Percentiles rank a stretch among this genome's conserved stretches.
Conservation (phyloP, 352 stramenopile genomes). For the Blastocystis sp. region DNA sequence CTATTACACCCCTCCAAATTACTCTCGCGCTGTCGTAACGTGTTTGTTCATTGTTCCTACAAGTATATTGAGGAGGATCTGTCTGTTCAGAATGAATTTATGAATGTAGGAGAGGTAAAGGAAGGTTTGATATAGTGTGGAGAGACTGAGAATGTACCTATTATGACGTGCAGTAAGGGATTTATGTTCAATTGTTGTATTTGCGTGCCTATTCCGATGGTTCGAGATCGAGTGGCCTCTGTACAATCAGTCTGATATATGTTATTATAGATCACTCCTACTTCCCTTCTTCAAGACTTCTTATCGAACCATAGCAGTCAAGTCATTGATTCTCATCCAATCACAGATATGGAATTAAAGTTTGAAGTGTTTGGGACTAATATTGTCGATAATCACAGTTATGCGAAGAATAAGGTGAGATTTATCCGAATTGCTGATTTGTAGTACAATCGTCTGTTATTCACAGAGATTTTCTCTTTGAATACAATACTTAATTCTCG, state of each 20-base stretch:
- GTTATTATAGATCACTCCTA: background rate
- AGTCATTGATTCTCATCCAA: background rate
- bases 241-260: background rate
- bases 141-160: slow-evolving; percentile 19
- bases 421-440: background rate
- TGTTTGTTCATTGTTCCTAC: slow-evolving; percentile 34
- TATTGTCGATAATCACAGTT: background rate
- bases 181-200: slow-evolving; percentile 61
- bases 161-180: background rate
- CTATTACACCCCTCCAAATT: background rate
- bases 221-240: background rate
- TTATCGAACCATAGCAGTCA: background rate
- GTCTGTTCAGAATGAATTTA: background rate
- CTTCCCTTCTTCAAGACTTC: background rate
- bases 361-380: slow-evolving; percentile 41
- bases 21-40: background rate
- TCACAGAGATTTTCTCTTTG: slow-evolving; percentile 13
- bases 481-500: background rate
- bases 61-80: background rate
- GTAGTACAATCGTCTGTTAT: slow-evolving; percentile 17
- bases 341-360: background rate
- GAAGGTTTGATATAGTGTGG: background rate
- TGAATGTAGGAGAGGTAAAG: background rate
- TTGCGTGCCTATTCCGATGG: slow-evolving; percentile 10
- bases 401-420: background rate